phyloP scores from a whole-genome alignment of 176 grass and related monocot genomes.

The Oryza brachyantha region DNA sequence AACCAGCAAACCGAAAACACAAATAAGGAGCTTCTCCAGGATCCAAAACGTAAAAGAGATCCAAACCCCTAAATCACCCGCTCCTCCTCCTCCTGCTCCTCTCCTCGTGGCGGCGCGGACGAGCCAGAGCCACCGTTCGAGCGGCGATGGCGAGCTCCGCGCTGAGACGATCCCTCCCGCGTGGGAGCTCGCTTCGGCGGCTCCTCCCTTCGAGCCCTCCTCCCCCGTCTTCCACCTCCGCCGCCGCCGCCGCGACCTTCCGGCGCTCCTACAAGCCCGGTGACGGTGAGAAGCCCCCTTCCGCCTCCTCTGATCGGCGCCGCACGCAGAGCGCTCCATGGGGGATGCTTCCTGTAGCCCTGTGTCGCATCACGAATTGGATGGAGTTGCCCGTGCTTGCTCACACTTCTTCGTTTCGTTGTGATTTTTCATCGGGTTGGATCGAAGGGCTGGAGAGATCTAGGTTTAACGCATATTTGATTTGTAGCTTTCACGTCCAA shows the following conservation, averaged over 20 bases:
- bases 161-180: conserved; percentile 33
- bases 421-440: neutral
- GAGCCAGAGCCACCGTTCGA: neutral
- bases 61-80: conserved; percentile 13
- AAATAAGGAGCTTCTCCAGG: neutral
- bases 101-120: conserved; percentile 33
- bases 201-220: conserved; percentile 13
- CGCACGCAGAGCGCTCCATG: neutral
- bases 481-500: neutral
- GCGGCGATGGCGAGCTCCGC: conserved; percentile 44
- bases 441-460: conserved; percentile 7
- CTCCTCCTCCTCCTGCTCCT: neutral
- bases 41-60: conserved; percentile 12
- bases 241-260: conserved; percentile 11
- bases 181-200: neutral
- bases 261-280: conserved; percentile 35
- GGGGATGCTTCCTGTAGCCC: too few species aligned
- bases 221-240: neutral
- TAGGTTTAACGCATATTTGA: neutral
- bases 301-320: neutral
- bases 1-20: neutral
- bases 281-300: conserved; percentile 33
- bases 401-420: neutral
- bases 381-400: neutral
- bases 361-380: neutral